phyloP scores from a whole-genome alignment of 2,329 filamentous ascomycete genomes.

The Mycosphaerelloides madeirae region DNA sequence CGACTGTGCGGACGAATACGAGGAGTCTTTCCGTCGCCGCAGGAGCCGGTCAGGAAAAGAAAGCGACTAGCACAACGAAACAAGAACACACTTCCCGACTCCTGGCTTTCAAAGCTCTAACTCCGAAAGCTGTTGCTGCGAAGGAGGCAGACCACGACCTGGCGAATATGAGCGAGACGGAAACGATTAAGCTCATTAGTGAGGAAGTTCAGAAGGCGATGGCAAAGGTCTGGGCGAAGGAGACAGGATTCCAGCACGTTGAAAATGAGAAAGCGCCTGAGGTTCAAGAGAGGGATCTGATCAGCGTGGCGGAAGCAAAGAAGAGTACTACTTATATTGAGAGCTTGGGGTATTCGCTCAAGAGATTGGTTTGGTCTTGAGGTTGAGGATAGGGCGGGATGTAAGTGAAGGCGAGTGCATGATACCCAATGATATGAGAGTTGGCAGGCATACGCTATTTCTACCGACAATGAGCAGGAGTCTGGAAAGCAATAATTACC shows the following conservation, averaged over 20 bases:
- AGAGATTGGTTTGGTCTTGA: constrained; percentile 83
- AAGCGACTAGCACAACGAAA: constrained; percentile 7
- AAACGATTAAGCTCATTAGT: constrained; percentile 62
- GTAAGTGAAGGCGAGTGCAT: too few species aligned
- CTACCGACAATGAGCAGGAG: too few species aligned
- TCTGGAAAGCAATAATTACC: too few species aligned
- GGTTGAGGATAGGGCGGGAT: not conserved
- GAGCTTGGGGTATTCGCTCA: constrained; percentile 81
- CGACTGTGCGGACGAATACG: constrained; percentile 78
- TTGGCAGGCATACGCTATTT: too few species aligned
- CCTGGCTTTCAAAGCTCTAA: constrained; percentile 55
- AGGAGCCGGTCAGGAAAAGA: constrained; percentile 36
- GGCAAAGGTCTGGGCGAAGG: constrained; percentile 42
- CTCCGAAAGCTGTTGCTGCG: constrained; percentile 41
- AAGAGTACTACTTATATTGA: constrained; percentile 82
- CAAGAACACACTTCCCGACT: constrained; percentile 31
- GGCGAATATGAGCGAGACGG: constrained; percentile 42
- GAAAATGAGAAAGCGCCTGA: constrained; percentile 20
- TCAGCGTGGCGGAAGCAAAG: constrained; percentile 78
- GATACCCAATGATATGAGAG: too few species aligned
- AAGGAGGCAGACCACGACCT: constrained; percentile 27
- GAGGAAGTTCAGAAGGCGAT: constrained; percentile 68
- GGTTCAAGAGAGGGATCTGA: constrained; percentile 64
- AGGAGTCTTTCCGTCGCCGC: constrained; percentile 62
- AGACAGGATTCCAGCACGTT: constrained; percentile 21